Percentiles rank a stretch among this genome's conserved stretches.
phyloP scores from a whole-genome alignment of 2,329 filamentous ascomycete genomes.

The Colletotrichum melonis region DNA sequence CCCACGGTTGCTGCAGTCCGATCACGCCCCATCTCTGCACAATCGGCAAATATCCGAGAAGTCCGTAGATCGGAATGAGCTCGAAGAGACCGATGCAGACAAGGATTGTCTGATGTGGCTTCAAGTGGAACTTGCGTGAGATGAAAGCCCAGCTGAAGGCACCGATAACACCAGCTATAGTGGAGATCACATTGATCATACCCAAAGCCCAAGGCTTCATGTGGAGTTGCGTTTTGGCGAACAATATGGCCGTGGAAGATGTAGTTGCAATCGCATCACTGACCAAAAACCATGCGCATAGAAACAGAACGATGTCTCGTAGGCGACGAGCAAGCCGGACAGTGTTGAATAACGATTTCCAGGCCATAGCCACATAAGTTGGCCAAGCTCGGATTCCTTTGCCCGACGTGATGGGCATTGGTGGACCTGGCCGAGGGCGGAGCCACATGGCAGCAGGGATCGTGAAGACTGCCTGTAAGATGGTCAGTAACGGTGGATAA shows the following conservation, averaged over 20 bases:
- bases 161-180: constrained; percentile 83
- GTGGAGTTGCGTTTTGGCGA: constrained; percentile 90
- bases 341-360: constrained; percentile 87
- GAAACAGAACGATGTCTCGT: constrained; percentile 80
- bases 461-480: constrained; percentile 70
- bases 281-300: constrained; percentile 92
- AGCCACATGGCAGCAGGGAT: constrained; percentile 90
- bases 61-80: constrained; percentile 89
- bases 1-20: constrained; percentile 93
- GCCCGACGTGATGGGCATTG: constrained; percentile 63
- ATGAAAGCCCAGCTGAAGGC: constrained; percentile 91
- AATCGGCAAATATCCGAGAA: constrained; percentile 87
- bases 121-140: constrained; percentile 75
- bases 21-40: constrained; percentile 79
- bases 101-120: constrained; percentile 88
- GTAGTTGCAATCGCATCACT: constrained; percentile 96
- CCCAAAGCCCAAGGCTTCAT: constrained; percentile 92
- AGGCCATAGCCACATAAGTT: constrained; percentile 83
- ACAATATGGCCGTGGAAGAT: constrained; percentile 92
- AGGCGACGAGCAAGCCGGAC: constrained; percentile 78
- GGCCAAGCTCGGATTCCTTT: constrained; percentile 63
- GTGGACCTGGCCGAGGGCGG: constrained; percentile 87
- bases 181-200: constrained; percentile 93
- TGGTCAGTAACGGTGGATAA: neutral
- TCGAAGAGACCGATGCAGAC: constrained; percentile 93